A percentile compares a stretch with the other conserved stretches of the same genome.
Conservation (phyloP, 148 eudicot genomes). For the Nepenthes mirabilis region DNA sequence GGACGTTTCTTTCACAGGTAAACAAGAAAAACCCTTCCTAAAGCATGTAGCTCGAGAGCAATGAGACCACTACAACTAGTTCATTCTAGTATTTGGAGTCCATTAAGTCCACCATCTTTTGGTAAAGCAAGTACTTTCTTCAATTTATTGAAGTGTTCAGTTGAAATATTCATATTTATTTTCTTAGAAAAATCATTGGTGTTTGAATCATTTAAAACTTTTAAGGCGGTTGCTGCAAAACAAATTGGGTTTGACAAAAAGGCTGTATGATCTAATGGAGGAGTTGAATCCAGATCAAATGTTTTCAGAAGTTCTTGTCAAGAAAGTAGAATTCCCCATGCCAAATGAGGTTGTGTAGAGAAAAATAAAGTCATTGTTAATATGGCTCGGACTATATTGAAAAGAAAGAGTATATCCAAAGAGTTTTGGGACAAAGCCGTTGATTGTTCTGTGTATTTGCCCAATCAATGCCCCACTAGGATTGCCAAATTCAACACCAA, state of each 20-base stretch:
- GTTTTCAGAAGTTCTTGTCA: slow-evolving; percentile 9
- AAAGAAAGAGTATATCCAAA: slow-evolving; percentile 3
- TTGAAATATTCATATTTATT: slow-evolving; percentile 8
- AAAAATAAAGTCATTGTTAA: slow-evolving; percentile 2
- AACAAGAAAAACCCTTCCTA: not conserved
- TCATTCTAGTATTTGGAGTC: slow-evolving; percentile 7
- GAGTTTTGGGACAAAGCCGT: slow-evolving; percentile 8
- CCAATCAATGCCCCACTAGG: not conserved
- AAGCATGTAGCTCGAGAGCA: not conserved
- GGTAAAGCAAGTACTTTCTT: slow-evolving; percentile 7
- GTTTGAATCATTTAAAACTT: not conserved
- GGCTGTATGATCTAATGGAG: not conserved
- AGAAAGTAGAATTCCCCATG: slow-evolving; percentile 3
- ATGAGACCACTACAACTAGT: too few species aligned
- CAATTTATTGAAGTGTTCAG: slow-evolving; percentile 10
- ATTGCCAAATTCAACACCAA: not conserved
- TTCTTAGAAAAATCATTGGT: slow-evolving; percentile 6
- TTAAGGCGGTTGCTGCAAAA: slow-evolving; percentile 6
- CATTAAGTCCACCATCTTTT: not conserved
- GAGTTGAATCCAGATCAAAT: not conserved
- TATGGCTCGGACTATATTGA: slow-evolving; percentile 9
- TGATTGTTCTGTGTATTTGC: not conserved
- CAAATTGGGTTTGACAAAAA: slow-evolving; percentile 5
- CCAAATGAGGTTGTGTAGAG: not conserved
- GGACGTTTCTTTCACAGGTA: not conserved